Conservation (phyloP, 139 green algal species). For the Ettlia oleoabundans region DNA sequence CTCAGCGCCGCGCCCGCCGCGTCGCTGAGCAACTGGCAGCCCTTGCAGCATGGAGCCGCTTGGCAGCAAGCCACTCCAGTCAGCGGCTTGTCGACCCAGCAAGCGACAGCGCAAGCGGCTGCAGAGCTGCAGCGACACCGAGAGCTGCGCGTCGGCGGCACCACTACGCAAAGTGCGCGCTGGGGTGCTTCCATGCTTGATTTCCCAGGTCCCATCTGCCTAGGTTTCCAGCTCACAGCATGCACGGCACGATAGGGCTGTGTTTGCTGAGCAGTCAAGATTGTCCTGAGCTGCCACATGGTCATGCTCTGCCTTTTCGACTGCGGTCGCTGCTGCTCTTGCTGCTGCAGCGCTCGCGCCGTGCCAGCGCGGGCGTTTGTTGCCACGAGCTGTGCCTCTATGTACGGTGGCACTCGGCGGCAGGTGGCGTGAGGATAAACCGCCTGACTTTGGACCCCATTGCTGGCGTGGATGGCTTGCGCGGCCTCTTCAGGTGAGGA, state of each 20-base stretch:
- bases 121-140: constrained; percentile 18
- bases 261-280: too few species aligned
- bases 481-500: constrained; percentile 29
- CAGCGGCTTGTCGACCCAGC: background rate
- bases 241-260: too few species aligned
- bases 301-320: too few species aligned
- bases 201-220: too few species aligned
- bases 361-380: background rate
- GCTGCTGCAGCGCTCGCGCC: background rate
- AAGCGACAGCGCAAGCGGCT: constrained; percentile 13
- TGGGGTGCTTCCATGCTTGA: too few species aligned
- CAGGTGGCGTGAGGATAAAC: constrained; percentile 1
- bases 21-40: background rate
- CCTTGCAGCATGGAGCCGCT: constrained; percentile 31
- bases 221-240: too few species aligned
- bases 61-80: constrained; percentile 13
- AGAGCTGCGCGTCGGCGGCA: background rate
- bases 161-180: background rate
- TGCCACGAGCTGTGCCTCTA: constrained; percentile 22
- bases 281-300: too few species aligned
- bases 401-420: constrained; percentile 16
- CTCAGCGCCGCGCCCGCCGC: background rate
- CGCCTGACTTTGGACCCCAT: constrained; percentile 37
- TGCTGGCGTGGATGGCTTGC: constrained; percentile 18
- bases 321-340: too few species aligned